Base-by-base conservation (phyloP, 768 basidiomycete genomes). In the Hygrophorus russula region DNA sequence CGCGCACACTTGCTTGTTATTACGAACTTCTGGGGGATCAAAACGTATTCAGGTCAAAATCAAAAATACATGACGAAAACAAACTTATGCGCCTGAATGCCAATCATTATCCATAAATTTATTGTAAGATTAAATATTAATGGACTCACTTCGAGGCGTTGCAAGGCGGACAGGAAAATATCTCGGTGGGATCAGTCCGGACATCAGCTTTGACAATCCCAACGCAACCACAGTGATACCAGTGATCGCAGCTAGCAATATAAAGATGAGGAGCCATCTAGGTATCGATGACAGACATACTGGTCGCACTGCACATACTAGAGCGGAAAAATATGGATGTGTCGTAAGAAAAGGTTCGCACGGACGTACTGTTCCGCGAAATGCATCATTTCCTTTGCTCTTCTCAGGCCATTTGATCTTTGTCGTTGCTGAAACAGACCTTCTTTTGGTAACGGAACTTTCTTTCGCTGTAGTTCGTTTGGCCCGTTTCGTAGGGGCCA, bases 191-290 rank as follows among this genome's bases (percentile, higher is more conserved):
- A 30, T 58, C 55, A 20, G 70, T 44, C n/a, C 70, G 59, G 1
- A 53, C 43, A 47, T 76, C 73, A 0, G 51, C 55, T 2, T 54
- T 35, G 10, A 38, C 43, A 31, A 75, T 56, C 12, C 66, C 73
- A 19, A 67, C 65, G 44, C 74, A 76, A 5, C 69, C 74, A 43
- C 67, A 70, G 43, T 76, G 74, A 44, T 70, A 75, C 74, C 74
- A 47, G 13, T 15, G 18, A 2, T 17, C 19, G 73, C 43, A 48
- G 37, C 1, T 60, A 55, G 42, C 70, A 73, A 4, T 70, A 71
- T 24, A 18, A 3, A 20, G 39, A 32, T 34, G 11, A 37, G 11
- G 5, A 17, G 30, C 24, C 5, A 15, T 18, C 17, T 33, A 29
- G 10, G 11, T 18, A n/a, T 11, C 11, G 37, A 19, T 27, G 36